Evolutionary conservation across 1,284 basidiomycete species (phyloP), one percentile per base, ranked within the genome.

Genomic region (Flammula alnicola): DNA sequence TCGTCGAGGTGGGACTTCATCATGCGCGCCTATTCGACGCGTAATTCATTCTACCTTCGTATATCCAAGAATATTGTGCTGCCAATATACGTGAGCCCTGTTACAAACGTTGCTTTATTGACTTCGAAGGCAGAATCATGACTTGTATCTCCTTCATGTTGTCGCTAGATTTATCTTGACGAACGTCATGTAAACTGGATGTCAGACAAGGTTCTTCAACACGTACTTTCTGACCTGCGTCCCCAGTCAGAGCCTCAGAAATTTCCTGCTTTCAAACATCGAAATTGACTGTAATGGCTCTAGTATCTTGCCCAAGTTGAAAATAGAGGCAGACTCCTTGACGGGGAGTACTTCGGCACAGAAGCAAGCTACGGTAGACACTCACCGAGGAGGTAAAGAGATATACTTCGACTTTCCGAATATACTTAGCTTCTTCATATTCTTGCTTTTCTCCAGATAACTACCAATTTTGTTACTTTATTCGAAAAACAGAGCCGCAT

Each of bases 401-500:
- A 14, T 36, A 45, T n/a, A n/a, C 7, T 17, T 37, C 4, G n/a
- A 14, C 26, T 35, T 26, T 10, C 33, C 22, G 22, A 11, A 44
- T 37, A 50, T 45, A 12, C 3, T 26, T 12, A 25, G 27, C 14
- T 5, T 9, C 10, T 20, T 36, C 17, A 29, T n/a, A n/a, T n/a
- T n/a, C n/a, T n/a, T n/a, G n/a, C n/a, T n/a, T n/a, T n/a, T n/a
- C n/a, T n/a, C n/a, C n/a, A 91, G 88, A 88, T 52, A 77, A 74
- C 0, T 91, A 91, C 61, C 88, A 91, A 52, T 90, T 91, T 61
- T 88, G 85, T 38, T 91, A 88, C 63, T 91, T 91, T 65, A 74
- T 91, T 56, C 79, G 87, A n/a, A 84, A 82, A 63, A 81, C 79
- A 2, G 87, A 89, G 50, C 80, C 86, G 11, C 88, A 91, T 64